Base-by-base conservation (phyloP, 164 flowering plant genomes). In the Paratinospora sagittata region DNA sequence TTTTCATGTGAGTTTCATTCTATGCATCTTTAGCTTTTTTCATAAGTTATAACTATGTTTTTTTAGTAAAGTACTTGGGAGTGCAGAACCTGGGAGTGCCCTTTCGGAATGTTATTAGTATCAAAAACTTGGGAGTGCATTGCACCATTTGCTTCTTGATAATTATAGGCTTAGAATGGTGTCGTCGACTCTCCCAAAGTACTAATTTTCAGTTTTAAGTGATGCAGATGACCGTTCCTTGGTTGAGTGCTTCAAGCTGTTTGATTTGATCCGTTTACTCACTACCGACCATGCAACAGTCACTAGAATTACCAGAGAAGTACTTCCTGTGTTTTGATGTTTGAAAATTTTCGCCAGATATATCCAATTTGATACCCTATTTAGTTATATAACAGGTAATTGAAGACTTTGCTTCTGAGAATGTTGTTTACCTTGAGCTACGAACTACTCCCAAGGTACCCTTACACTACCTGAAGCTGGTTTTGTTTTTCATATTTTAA, bases 381-480 rank as follows among this genome's bases (percentile, higher is more conserved):
- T 65, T 64, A 30, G 68, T 66, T 47, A n/a, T 37, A 30, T 61
- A 55, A 37, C 83, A 93, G 99, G 98, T 91, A 68, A 74, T 96
- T 68, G 99, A 96, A 79, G 99, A 96, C 80, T 96, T 96, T 86
- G 98, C 98, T 74, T 82, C 90, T 39, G 98, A 96, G 73, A 96
- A 93, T 79, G 87, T 88, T 75, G 88, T 96, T 12, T 96, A 96
- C 77, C 70, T 93, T 70, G 99, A 96, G 79, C 76, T 96, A 62
- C 85, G 99, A 79, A 96, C 99, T 23, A 96, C 99, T 65, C 99
- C 99, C 11, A 96, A 96, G 97, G 99, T 92, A 71, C 52, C 58
- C 26, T 52, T 23, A 39, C 27, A 36, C 23, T 33, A 33, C 21
- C 37, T 67, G 37, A 47, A 37, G 66, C 24, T 60, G 36, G 14